Evolutionary conservation across 306 rosid species (phyloP).

Genomic region (Oemleria cerasiformis): DNA sequence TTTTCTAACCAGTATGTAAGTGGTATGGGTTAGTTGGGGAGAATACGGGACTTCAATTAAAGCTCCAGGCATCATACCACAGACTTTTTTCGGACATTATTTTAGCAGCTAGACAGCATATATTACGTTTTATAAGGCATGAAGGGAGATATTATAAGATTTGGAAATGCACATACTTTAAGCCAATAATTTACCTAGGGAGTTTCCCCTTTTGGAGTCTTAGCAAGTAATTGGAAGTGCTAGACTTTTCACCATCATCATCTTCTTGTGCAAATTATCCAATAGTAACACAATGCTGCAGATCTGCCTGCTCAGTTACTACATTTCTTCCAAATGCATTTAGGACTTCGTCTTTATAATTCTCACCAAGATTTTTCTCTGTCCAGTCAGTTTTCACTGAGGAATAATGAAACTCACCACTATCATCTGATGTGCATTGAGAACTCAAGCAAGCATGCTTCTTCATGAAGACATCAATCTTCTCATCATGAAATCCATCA

Average conservation of each 20-base stretch:
- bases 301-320: conserved; percentile 26
- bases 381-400: conserved; percentile 15
- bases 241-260: conserved; percentile 27
- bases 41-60: not conserved
- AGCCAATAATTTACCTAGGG: conserved; percentile 39
- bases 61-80: conserved; percentile 1
- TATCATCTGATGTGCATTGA: conserved; percentile 26
- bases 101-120: conserved; percentile 18
- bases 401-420: too few species aligned
- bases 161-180: conserved; percentile 8
- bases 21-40: not conserved
- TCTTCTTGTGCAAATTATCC: conserved; percentile 19
- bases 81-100: not conserved
- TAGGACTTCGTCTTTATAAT: conserved; percentile 47
- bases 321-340: conserved; percentile 35
- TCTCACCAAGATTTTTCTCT: conserved; percentile 43
- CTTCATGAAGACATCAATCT: conserved; percentile 34
- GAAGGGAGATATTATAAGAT: conserved; percentile 3
- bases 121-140: conserved; percentile 10
- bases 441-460: conserved; percentile 43
- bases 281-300: conserved; percentile 23
- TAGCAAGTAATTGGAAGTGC: conserved; percentile 30
- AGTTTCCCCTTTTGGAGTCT: conserved; percentile 18
- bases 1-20: not conserved
- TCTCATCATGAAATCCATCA: conserved; percentile 35